Evolutionary conservation across 2,329 filamentous ascomycete species (phyloP).

Genomic region (Ophiostoma australiae): DNA sequence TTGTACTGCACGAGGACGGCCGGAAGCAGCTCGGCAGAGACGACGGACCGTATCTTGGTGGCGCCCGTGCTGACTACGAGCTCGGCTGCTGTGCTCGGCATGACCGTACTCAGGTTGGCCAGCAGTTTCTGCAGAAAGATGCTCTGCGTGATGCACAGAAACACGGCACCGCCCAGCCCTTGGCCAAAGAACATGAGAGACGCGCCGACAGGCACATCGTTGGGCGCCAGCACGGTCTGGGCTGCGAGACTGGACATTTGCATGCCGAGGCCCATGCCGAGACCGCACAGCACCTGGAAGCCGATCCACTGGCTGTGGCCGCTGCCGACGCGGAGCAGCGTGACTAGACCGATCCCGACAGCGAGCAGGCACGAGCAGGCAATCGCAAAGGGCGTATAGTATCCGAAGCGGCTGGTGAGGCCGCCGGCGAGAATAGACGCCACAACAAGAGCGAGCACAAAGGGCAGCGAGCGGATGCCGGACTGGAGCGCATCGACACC

Average conservation of each 20-base stretch:
- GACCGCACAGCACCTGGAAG: constrained; percentile 44
- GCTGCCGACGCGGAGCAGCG: constrained; percentile 31
- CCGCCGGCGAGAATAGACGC: constrained; percentile 40
- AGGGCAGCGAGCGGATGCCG: constrained; percentile 41
- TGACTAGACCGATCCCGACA: background rate
- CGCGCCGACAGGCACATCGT: constrained; percentile 42
- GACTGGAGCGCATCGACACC: constrained; percentile 38
- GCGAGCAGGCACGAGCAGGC: constrained; percentile 37
- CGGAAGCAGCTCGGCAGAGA: constrained; percentile 25
- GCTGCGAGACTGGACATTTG: constrained; percentile 44
- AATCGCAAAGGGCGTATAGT: constrained; percentile 44
- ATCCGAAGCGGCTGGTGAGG: constrained; percentile 38
- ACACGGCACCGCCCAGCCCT: constrained; percentile 44
- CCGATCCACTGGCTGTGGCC: constrained; percentile 35
- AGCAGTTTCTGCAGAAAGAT: constrained; percentile 39
- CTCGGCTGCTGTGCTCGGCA: background rate
- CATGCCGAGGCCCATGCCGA: constrained; percentile 42
- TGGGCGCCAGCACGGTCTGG: constrained; percentile 41
- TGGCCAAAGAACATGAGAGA: constrained; percentile 45
- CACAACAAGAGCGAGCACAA: constrained; percentile 40
- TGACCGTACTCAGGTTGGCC: constrained; percentile 29
- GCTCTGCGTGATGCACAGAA: constrained; percentile 44
- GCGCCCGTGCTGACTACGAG: constrained; percentile 17
- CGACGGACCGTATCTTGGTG: constrained; percentile 11
- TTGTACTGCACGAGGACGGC: constrained; percentile 49